phyloP scores from a whole-genome alignment of 2,329 filamentous ascomycete species.

The Talaromyces amestolkiae region DNA sequence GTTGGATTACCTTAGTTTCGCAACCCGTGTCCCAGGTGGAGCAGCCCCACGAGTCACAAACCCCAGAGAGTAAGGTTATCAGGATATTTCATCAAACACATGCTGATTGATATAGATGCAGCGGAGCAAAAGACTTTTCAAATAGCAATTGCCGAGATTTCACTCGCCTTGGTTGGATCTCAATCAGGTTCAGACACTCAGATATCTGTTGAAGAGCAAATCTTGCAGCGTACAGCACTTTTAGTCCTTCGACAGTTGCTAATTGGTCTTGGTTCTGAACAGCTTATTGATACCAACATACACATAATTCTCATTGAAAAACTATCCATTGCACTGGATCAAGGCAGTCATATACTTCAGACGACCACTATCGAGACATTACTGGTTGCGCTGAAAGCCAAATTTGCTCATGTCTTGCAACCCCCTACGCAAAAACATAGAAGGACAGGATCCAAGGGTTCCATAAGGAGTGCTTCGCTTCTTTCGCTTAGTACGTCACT shows the following conservation, averaged over 20 bases:
- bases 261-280: slow-evolving; percentile 39
- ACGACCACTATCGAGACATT: slow-evolving; percentile 76
- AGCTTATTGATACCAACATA: slow-evolving; percentile 52
- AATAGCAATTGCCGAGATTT: slow-evolving; percentile 32
- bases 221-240: slow-evolving; percentile 69
- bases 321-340: slow-evolving; percentile 60
- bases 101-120: slow-evolving; percentile 22
- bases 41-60: slow-evolving; percentile 44
- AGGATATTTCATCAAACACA: neutral
- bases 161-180: slow-evolving; percentile 31
- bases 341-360: slow-evolving; percentile 69
- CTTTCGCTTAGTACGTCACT: slow-evolving; percentile 35
- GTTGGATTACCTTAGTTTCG: slow-evolving; percentile 68
- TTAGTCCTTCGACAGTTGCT: slow-evolving; percentile 57
- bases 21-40: slow-evolving; percentile 54
- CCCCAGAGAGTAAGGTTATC: slow-evolving; percentile 49
- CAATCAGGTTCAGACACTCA: slow-evolving; percentile 25
- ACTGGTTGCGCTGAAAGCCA: slow-evolving; percentile 68
- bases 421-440: slow-evolving; percentile 36
- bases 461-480: slow-evolving; percentile 41
- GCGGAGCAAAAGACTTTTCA: slow-evolving; percentile 33
- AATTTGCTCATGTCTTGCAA: slow-evolving; percentile 38
- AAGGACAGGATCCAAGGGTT: slow-evolving; percentile 40
- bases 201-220: slow-evolving; percentile 55
- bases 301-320: slow-evolving; percentile 69